phyloP scores from a whole-genome alignment of 2,329 filamentous ascomycete genomes.

The Emericellopsis cladophorae region DNA sequence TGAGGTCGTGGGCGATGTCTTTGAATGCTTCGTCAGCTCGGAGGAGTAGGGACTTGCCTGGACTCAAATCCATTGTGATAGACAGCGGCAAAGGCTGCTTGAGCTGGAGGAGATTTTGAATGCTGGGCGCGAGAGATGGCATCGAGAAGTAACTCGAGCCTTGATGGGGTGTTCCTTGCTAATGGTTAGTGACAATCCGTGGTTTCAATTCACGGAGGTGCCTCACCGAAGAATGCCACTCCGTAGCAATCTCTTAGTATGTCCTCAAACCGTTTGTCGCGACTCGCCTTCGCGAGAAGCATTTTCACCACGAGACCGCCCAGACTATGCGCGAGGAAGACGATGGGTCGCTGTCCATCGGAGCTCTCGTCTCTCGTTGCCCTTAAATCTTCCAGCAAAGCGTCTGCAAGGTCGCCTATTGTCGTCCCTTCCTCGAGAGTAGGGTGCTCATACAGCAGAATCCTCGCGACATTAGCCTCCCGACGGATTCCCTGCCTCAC shows the following conservation, averaged over 20 bases:
- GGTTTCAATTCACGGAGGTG: not conserved
- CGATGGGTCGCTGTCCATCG: slow-evolving; percentile 28
- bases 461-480: slow-evolving; percentile 31
- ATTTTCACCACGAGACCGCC: slow-evolving; percentile 48
- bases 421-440: slow-evolving; percentile 25
- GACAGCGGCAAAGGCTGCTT: slow-evolving; percentile 34
- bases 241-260: slow-evolving; percentile 46
- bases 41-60: slow-evolving; percentile 35
- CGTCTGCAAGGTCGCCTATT: slow-evolving; percentile 29
- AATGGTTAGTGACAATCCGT: not conserved
- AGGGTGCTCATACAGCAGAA: slow-evolving; percentile 39
- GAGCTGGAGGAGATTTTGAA: slow-evolving; percentile 37
- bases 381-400: slow-evolving; percentile 29
- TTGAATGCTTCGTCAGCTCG: slow-evolving; percentile 42
- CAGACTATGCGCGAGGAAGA: slow-evolving; percentile 49
- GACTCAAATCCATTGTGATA: slow-evolving; percentile 34
- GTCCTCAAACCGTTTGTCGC: slow-evolving; percentile 21
- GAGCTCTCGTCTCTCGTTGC: slow-evolving; percentile 18
- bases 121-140: slow-evolving; percentile 39
- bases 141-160: slow-evolving; percentile 52
- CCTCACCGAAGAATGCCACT: slow-evolving; percentile 44
- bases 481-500: slow-evolving; percentile 37
- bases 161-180: slow-evolving; percentile 43
- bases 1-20: slow-evolving; percentile 42
- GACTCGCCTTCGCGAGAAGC: slow-evolving; percentile 34